These are phyloP conservation scores for Apiosordaria backusii DNA, from an alignment of 495 filamentous ascomycete genomes.

Conservation along the genomic window DNA sequence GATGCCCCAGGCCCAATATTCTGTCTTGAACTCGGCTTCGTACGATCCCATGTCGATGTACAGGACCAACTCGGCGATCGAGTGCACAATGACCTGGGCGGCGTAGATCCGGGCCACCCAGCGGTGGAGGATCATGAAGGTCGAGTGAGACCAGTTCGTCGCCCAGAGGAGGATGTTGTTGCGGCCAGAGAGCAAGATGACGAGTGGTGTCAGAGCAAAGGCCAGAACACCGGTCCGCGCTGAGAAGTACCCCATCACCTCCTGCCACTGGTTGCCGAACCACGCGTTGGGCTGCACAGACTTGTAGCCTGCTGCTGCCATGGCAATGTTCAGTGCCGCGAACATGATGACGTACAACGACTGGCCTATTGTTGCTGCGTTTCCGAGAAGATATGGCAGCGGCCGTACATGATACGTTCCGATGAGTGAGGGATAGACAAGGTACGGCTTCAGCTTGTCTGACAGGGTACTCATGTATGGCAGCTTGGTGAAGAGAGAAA, in stretches of 20 bases:
- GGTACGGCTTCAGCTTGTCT: conserved; percentile 27
- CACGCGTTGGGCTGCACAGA: conserved; percentile 26
- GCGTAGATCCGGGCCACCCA: conserved; percentile 43
- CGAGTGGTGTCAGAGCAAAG: conserved; percentile 32
- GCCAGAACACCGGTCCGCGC: conserved; percentile 38
- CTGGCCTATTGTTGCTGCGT: conserved; percentile 41
- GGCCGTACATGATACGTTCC: conserved; percentile 31
- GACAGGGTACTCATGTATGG: conserved; percentile 22
- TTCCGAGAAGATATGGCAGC: conserved; percentile 29
- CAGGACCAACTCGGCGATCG: conserved; percentile 24
- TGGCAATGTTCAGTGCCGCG: conserved; percentile 35
- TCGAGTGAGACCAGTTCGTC: conserved; percentile 45
- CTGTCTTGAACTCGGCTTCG: conserved; percentile 16
- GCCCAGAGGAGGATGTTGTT: conserved; percentile 48
- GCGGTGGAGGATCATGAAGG: conserved; percentile 44
- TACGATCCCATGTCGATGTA: conserved; percentile 28
- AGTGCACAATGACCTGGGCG: conserved; percentile 39
- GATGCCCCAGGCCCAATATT: conserved; percentile 44
- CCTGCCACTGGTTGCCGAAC: conserved; percentile 21
- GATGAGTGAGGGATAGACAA: conserved; percentile 33
- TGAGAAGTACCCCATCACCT: conserved; percentile 37
- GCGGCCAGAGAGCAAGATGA: conserved; percentile 37
- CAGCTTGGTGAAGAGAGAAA: conserved; percentile 29
- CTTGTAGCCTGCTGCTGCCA: conserved; percentile 29
- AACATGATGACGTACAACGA: conserved; percentile 35